phyloP scores from a whole-genome alignment of 192 early-diverging fungal species.

The Umbelopsis sp. region DNA sequence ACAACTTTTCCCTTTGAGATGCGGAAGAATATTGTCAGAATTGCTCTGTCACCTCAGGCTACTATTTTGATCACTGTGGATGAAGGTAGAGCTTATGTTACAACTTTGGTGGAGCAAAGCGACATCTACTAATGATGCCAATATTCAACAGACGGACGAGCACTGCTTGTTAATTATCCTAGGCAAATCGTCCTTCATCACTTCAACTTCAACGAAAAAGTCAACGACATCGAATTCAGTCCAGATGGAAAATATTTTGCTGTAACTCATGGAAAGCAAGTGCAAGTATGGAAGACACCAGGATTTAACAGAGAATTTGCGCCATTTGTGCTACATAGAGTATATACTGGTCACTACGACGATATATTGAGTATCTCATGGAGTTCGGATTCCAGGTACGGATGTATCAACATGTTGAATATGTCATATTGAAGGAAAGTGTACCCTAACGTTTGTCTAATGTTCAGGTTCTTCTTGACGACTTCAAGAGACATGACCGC shows the following conservation, averaged over 20 bases:
- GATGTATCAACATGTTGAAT: neutral
- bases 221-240: slow-evolving; percentile 87
- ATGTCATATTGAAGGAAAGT: neutral
- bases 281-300: slow-evolving; percentile 93
- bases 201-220: slow-evolving; percentile 84
- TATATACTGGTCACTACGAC: slow-evolving; percentile 82
- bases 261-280: slow-evolving; percentile 79
- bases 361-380: slow-evolving; percentile 83
- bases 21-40: slow-evolving; percentile 83
- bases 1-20: slow-evolving; percentile 94
- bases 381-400: slow-evolving; percentile 82
- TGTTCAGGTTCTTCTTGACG: slow-evolving; percentile 49
- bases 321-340: slow-evolving; percentile 85
- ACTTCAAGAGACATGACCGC: slow-evolving; percentile 84
- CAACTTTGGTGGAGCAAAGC: neutral
- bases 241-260: slow-evolving; percentile 90
- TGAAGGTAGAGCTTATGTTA: slow-evolving; percentile 58
- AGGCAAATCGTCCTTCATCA: slow-evolving; percentile 85
- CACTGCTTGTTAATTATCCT: slow-evolving; percentile 83
- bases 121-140: neutral
- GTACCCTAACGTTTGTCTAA: neutral
- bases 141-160: slow-evolving; percentile 69
- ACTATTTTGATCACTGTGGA: slow-evolving; percentile 90
- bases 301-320: slow-evolving; percentile 90
- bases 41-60: slow-evolving; percentile 90